Percentiles rank a stretch among this genome's conserved stretches.
These are phyloP conservation scores for Lachnellula occidentalis DNA, from an alignment of 2,329 filamentous ascomycete species.

Conservation along the genomic window DNA sequence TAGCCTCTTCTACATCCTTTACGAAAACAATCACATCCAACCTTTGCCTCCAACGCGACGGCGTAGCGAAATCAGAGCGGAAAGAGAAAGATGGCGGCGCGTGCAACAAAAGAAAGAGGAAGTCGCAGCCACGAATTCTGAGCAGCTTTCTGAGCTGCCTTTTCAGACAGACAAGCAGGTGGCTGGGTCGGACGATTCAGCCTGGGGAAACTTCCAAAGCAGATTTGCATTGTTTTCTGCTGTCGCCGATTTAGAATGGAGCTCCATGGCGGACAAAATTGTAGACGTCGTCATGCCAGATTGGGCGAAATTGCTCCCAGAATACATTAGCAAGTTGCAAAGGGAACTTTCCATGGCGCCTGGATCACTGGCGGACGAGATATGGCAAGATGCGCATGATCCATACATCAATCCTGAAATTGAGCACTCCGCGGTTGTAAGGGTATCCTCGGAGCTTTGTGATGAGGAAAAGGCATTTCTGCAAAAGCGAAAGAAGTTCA, in stretches of 20 bases:
- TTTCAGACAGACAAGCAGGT: constrained; percentile 16
- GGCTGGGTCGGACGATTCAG: constrained; percentile 20
- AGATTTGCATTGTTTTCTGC: constrained; percentile 42
- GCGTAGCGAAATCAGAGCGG: constrained; percentile 20
- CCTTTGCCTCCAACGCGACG: constrained; percentile 28
- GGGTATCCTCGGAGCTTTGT: constrained; percentile 77
- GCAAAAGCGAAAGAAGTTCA: constrained; percentile 60
- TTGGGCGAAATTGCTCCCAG: constrained; percentile 74
- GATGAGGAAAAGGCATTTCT: constrained; percentile 76
- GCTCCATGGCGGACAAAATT: constrained; percentile 50
- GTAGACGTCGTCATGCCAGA: constrained; percentile 71
- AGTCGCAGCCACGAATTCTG: constrained; percentile 20
- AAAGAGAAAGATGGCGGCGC: constrained; percentile 13
- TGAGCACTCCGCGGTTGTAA: constrained; percentile 70
- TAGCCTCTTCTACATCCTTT: constrained; percentile 28
- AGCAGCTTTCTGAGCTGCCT: constrained; percentile 22
- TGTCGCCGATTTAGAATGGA: constrained; percentile 51
- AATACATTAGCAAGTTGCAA: constrained; percentile 76
- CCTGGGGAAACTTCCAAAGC: constrained; percentile 27
- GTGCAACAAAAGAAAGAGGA: constrained; percentile 20
- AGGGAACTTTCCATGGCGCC: constrained; percentile 81
- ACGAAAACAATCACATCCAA: constrained; percentile 28
- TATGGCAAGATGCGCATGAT: constrained; percentile 89
- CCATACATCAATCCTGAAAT: constrained; percentile 83
- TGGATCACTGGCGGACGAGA: constrained; percentile 83